Conservation (phyloP, 2,329 filamentous ascomycete species). For the Colletotrichum cuscutae region DNA sequence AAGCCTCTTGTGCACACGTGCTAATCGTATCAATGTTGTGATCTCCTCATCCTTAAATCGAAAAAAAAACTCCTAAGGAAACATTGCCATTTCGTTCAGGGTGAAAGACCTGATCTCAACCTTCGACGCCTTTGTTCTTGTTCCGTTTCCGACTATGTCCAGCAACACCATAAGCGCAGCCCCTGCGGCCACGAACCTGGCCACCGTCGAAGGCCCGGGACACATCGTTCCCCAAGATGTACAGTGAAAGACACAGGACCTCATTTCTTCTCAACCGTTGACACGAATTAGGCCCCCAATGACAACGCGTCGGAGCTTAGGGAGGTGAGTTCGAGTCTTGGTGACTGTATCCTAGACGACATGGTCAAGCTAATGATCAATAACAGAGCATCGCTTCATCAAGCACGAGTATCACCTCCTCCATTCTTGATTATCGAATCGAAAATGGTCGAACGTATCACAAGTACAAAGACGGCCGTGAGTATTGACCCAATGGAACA, state of each 20-base stretch:
- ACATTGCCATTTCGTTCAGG: no score
- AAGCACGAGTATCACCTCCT: not conserved
- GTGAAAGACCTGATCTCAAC: not conserved
- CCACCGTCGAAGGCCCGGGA: not conserved
- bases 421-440: not conserved
- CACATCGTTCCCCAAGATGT: not conserved
- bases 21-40: no score
- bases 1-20: no score
- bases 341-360: not conserved
- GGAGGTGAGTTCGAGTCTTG: not conserved
- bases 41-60: no score
- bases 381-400: not conserved
- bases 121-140: not conserved
- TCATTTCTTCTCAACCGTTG: not conserved
- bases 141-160: not conserved
- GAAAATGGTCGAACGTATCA: conserved; percentile 11
- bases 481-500: not conserved
- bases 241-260: not conserved
- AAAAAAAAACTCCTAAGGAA: no score
- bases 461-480: not conserved
- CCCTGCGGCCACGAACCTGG: not conserved
- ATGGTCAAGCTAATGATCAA: not conserved
- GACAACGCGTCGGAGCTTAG: not conserved
- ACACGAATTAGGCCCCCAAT: not conserved
- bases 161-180: not conserved